Conservation (phyloP, 2,329 filamentous ascomycete species). For the Fusarium neocosmosporiellum region DNA sequence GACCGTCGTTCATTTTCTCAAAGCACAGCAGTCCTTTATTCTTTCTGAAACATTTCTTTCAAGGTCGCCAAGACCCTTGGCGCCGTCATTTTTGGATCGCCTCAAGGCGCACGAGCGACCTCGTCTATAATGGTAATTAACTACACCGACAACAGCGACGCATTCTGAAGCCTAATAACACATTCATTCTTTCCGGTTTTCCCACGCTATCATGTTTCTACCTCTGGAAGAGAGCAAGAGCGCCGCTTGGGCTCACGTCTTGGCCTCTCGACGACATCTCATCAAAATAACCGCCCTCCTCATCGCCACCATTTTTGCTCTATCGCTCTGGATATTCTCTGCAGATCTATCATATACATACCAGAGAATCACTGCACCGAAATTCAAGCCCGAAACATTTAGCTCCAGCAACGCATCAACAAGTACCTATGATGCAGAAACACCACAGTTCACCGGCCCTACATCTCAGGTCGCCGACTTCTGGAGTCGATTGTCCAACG, state of each 20-base stretch:
- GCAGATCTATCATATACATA: constrained; percentile 22
- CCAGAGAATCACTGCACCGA: constrained; percentile 14
- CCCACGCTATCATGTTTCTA: not conserved
- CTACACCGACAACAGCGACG: not conserved
- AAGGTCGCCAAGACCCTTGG: not conserved
- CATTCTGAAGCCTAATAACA: not conserved
- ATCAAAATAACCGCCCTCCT: constrained; percentile 22
- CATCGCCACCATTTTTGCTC: constrained; percentile 19
- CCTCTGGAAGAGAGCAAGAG: not conserved
- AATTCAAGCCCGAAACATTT: not conserved
- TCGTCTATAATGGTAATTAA: not conserved
- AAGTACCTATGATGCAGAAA: not conserved
- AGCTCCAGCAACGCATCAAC: not conserved
- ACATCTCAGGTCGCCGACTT: constrained; percentile 27
- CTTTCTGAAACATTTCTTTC: not conserved
- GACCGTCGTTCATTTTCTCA: not conserved
- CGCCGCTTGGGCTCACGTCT: not conserved
- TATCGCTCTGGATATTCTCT: constrained; percentile 37
- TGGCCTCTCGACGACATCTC: constrained; percentile 19
- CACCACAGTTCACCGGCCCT: constrained; percentile 24
- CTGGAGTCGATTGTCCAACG: constrained; percentile 18
- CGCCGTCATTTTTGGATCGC: not conserved
- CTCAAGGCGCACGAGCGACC: not conserved
- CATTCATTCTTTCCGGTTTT: not conserved
- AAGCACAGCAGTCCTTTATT: not conserved